Conservation (phyloP, 345 rosid genomes). For the Toxicodendron radicans region DNA sequence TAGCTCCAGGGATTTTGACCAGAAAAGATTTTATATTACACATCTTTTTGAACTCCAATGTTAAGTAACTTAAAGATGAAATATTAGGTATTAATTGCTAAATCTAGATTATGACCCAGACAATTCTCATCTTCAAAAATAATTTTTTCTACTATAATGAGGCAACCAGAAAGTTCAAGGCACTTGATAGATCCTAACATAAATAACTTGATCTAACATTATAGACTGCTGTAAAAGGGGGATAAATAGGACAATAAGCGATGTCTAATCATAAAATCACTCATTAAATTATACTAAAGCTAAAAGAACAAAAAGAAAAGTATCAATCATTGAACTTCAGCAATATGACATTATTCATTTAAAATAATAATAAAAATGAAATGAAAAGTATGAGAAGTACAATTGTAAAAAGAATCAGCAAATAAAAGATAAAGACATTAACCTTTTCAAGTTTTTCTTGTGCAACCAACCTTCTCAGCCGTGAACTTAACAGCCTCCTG, state of each 20-base stretch:
- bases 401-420: constrained; percentile 4
- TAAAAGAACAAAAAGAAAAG: not conserved
- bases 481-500: constrained; percentile 67
- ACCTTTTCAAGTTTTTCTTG: constrained; percentile 85
- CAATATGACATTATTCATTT: not conserved
- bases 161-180: constrained; percentile 8
- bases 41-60: not conserved
- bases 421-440: constrained; percentile 12
- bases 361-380: not conserved
- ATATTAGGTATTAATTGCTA: not conserved
- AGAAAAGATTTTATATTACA: not conserved
- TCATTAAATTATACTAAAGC: not conserved
- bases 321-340: not conserved
- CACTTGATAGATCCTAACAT: not conserved
- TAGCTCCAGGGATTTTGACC: not conserved
- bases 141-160: not conserved
- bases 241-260: not conserved
- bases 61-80: not conserved
- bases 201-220: not conserved
- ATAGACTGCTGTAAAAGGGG: not conserved
- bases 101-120: not conserved
- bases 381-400: not conserved
- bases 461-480: constrained; percentile 76
- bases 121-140: not conserved
- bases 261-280: not conserved